Evolutionary conservation across 2,329 filamentous ascomycete species (phyloP), one percentile per base, ranked within the genome.

Genomic region (Penicillium crustosum): DNA sequence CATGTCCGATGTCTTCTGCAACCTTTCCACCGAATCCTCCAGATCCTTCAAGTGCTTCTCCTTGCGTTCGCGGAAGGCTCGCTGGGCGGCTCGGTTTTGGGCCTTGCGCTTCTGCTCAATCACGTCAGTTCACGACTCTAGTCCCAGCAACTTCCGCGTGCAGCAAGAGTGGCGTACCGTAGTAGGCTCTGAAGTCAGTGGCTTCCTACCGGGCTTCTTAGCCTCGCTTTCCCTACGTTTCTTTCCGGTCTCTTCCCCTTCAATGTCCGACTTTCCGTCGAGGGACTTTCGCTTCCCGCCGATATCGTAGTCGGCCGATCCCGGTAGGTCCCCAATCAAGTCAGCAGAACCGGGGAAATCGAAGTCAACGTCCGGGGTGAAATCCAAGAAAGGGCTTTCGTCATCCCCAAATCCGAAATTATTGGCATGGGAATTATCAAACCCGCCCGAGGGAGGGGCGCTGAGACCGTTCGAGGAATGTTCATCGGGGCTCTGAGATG

Each of bases 141-240:
- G 8, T 27, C 29, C 33, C 13, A 35, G 38, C 39, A 29, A 49
- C 35, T 35, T 45, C 17, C 47, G 21, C 41, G 21, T 43, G 31
- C n/a, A 51, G 12, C 36, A 33, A 23, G 47, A 43, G 35, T 23
- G 43, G 44, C 93, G 81, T 87, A 97, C 93, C 66, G 93, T 94
- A 66, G 90, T 97, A 25, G 94, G 94, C 76, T 97, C 94, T 23
- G 91, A 95, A 48, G 91, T 97, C 69, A 97, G 82, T 21, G 93
- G 94, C 81, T 99, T 99, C 62, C 94, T 86, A 50, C 94, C 94
- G 5, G 94, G 93, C 79, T 97, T 99, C 85, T 97, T 97, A 25
- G 91, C 86, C 55, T 91, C 87, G 58, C 88, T 86, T 76, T 96
- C 92, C 59, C 90, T 86, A 63, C 91, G 85, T 58, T 86, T 85